phyloP scores from a whole-genome alignment of 2,329 filamentous ascomycete species.

The Xylaria sp. region DNA sequence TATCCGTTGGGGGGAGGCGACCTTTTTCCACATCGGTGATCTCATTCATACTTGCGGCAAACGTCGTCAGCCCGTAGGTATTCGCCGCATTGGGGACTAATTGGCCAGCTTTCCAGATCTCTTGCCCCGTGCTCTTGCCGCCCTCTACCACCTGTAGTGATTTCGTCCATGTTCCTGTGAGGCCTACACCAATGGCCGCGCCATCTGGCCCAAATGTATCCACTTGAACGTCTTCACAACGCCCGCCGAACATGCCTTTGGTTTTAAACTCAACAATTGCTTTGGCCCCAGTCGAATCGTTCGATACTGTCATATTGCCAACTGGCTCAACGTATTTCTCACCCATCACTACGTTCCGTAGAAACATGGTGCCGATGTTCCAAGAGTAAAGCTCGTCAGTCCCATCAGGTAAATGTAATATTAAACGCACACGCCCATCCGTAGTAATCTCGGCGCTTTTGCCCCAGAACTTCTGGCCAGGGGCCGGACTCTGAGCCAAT shows the following conservation, averaged over 20 bases:
- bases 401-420: conserved; percentile 72
- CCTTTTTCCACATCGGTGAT: conserved; percentile 81
- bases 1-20: conserved; percentile 83
- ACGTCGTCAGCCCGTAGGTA: conserved; percentile 88
- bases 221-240: conserved; percentile 87
- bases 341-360: conserved; percentile 95
- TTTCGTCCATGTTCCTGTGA: conserved; percentile 87
- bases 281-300: conserved; percentile 85
- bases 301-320: conserved; percentile 84
- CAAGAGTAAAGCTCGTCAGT: conserved; percentile 87
- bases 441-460: conserved; percentile 95
- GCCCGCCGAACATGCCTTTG: conserved; percentile 96
- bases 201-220: conserved; percentile 77
- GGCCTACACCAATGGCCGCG: conserved; percentile 69
- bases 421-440: conserved; percentile 84
- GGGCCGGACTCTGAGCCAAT: conserved; percentile 85
- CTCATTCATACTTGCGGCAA: conserved; percentile 88
- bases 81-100: conserved; percentile 82
- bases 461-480: conserved; percentile 98
- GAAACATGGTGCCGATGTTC: conserved; percentile 86
- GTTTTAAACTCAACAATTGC: conserved; percentile 90
- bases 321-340: conserved; percentile 98
- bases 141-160: conserved; percentile 73
- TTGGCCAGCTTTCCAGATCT: conserved; percentile 81
- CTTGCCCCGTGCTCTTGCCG: conserved; percentile 66